These are phyloP conservation scores for Dendrocalamus latiflorus DNA, from an alignment of 202 grass and related monocot species.

Conservation along the genomic window DNA sequence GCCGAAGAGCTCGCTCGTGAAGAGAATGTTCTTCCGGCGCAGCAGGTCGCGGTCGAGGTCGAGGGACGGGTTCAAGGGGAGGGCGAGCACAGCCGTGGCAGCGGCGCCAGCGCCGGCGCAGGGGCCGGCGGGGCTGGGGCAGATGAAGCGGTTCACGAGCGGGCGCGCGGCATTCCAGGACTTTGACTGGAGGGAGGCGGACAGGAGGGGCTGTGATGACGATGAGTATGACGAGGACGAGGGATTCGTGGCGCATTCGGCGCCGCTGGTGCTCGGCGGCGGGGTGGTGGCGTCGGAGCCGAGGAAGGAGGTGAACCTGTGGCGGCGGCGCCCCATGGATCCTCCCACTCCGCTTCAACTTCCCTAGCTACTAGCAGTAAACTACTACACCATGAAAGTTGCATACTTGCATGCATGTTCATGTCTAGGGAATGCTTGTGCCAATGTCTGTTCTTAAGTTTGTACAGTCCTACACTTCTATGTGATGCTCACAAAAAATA, in stretches of 20 bases:
- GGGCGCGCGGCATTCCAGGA: conserved; percentile 55
- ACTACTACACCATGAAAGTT: not conserved
- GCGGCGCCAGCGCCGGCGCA: not conserved
- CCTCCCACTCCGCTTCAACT: conserved; percentile 49
- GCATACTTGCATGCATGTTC: conserved; percentile 9
- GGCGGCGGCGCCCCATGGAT: conserved; percentile 71
- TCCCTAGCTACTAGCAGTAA: not conserved
- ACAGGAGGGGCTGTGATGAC: not conserved
- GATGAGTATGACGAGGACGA: conserved; percentile 26
- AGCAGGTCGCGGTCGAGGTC: conserved; percentile 36
- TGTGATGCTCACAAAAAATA: not conserved
- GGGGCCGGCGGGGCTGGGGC: conserved; percentile 35
- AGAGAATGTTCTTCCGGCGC: conserved; percentile 46
- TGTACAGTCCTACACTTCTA: conserved; percentile 2
- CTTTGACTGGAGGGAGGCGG: conserved; percentile 67
- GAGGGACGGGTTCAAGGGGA: not conserved
- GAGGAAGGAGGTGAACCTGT: conserved; percentile 95
- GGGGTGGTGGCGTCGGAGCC: conserved; percentile 48
- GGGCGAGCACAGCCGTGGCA: not conserved
- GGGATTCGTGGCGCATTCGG: conserved; percentile 57
- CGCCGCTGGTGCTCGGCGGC: conserved; percentile 61
- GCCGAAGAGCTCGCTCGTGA: conserved; percentile 31
- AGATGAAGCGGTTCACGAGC: conserved; percentile 88
- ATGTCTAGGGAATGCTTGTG: not conserved
- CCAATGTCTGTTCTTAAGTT: not conserved